phyloP scores from a whole-genome alignment of 805 yeast genomes.

The Naumovozyma dairenensis region DNA sequence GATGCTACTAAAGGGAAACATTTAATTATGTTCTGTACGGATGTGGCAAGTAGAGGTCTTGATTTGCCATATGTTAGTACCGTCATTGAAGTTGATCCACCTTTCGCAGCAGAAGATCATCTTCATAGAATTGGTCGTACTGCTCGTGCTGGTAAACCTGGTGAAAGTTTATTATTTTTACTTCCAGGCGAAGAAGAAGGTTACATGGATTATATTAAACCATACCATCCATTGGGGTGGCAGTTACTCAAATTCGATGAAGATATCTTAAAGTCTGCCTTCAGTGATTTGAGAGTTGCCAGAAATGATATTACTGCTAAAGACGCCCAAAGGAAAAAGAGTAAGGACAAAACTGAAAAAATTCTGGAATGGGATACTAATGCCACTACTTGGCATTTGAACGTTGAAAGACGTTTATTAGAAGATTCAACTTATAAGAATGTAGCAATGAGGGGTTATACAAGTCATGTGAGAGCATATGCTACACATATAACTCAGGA shows the following conservation, averaged over 20 bases:
- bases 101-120: slow-evolving; percentile 89
- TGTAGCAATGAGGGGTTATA: slow-evolving; percentile 70
- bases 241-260: slow-evolving; percentile 40
- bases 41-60: slow-evolving; percentile 94
- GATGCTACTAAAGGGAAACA: slow-evolving; percentile 38
- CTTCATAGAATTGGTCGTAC: slow-evolving; percentile 95
- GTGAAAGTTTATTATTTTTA: slow-evolving; percentile 67
- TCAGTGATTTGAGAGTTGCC: slow-evolving; percentile 20
- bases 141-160: slow-evolving; percentile 90
- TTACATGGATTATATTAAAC: slow-evolving; percentile 54
- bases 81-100: slow-evolving; percentile 91
- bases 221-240: slow-evolving; percentile 48
- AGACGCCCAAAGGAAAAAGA: slow-evolving; percentile 21
- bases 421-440: slow-evolving; percentile 52
- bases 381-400: slow-evolving; percentile 94
- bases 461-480: slow-evolving; percentile 87
- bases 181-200: slow-evolving; percentile 87
- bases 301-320: slow-evolving; percentile 27
- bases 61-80: slow-evolving; percentile 81
- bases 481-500: slow-evolving; percentile 86
- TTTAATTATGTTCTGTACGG: slow-evolving; percentile 81
- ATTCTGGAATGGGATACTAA: slow-evolving; percentile 69
- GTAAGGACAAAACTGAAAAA: slow-evolving; percentile 26
- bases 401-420: slow-evolving; percentile 79
- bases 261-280: slow-evolving; percentile 31